Conservation (phyloP, 2,329 filamentous ascomycete genomes). For the Monilinia fructicola region DNA sequence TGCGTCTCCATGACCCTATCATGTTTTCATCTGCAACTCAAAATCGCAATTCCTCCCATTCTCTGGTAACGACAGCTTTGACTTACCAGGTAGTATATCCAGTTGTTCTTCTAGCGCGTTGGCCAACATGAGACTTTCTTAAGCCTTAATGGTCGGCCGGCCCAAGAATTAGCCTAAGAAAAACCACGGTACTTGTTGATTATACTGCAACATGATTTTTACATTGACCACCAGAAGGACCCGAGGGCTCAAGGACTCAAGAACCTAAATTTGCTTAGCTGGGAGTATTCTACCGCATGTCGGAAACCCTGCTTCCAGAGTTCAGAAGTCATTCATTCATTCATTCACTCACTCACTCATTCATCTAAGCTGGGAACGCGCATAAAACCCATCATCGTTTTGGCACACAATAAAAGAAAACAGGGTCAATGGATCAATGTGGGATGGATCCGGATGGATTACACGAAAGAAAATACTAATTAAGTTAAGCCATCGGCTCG, state of each 20-base stretch:
- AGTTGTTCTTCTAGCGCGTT: slow-evolving; percentile 28
- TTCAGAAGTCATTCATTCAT: slow-evolving; percentile 1
- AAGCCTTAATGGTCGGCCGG: slow-evolving; percentile 9
- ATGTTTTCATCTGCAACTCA: slow-evolving; percentile 9
- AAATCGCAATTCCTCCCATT: neutral
- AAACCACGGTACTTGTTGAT: slow-evolving; percentile 22
- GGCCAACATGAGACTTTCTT: slow-evolving; percentile 25
- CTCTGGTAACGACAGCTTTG: neutral
- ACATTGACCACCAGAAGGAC: slow-evolving; percentile 1
- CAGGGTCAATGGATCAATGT: slow-evolving; percentile 17
- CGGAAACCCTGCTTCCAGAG: neutral
- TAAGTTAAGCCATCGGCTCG: slow-evolving; percentile 4
- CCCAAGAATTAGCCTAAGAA: slow-evolving; percentile 13
- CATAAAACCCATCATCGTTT: slow-evolving; percentile 9
- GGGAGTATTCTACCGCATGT: slow-evolving; percentile 12
- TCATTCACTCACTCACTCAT: neutral
- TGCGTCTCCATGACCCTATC: slow-evolving; percentile 22
- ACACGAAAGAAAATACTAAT: slow-evolving; percentile 25
- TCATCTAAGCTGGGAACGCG: slow-evolving; percentile 11
- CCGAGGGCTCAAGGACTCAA: neutral
- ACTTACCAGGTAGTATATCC: slow-evolving; percentile 13
- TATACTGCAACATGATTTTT: neutral
- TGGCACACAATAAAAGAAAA: slow-evolving; percentile 2
- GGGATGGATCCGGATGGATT: slow-evolving; percentile 29
- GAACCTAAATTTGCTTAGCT: neutral